Evolutionary conservation across 495 filamentous ascomycete genomes (phyloP), one percentile per base, ranked within the genome.

Genomic region (Hypomontagnella monticulosa): DNA sequence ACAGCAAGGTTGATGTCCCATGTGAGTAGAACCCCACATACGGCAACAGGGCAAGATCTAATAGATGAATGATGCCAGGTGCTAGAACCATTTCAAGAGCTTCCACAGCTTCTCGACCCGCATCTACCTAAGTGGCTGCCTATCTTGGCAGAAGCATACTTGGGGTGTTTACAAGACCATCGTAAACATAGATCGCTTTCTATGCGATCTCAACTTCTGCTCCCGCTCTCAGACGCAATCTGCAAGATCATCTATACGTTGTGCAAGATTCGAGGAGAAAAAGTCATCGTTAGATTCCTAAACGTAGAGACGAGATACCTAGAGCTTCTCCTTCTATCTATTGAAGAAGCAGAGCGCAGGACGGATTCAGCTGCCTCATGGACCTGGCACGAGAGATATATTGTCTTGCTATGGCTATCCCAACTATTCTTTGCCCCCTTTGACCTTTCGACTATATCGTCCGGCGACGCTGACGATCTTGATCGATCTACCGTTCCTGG

Each of bases 391-490:
- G 92, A 97, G 75, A 84, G 89, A 20, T 97, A 96, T 67, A 80
- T 97, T 27, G 88, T 93, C 57, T 78, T 99, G 8, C 82, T 97
- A 33, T 99, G 95, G 95, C 82, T 99, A 5, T 93, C 91, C 1
- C 96, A 98, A 76, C 79, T 98, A 2, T 82, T 96, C 68, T 85
- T 97, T n/a, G 91, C 91, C 10, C 95, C 95, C 0, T 98, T 98
- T 75, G 94, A 97, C 67, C 80, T 99, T 50, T 81, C 87, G 15
- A 91, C 89, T 6, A 90, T 99, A 54, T 97, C 94, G 3, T 89
- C 88, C 8, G 79, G 76, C 34, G 74, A 78, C 4, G 67, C 72
- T 0, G 78, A 76, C 8, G 75, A 80, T n/a, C 71, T 75, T 23
- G 69, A 73, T 41, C 60, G 71, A 14, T 68, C 71, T 8, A 33